Evolutionary conservation across 176 grass and related monocot species (phyloP).

Genomic region (Leersia perrieri): DNA sequence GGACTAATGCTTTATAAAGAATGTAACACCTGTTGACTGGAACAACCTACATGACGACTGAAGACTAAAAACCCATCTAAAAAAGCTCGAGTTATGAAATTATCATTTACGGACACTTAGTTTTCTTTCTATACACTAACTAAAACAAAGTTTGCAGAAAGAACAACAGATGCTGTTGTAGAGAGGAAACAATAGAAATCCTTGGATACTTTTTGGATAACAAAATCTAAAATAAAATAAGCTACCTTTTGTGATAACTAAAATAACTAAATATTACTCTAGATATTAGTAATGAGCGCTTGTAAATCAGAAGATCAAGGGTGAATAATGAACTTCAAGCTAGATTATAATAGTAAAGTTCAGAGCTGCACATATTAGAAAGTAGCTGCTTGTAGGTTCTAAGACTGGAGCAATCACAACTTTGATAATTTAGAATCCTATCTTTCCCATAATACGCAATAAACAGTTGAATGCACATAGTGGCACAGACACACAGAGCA

Average conservation of each 20-base stretch:
- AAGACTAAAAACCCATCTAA: conserved; percentile 5
- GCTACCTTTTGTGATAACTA: no score
- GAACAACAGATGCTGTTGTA: not conserved
- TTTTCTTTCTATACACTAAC: not conserved
- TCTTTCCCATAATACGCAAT: no score
- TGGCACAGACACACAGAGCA: no score
- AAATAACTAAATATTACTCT: not conserved
- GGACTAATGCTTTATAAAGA: not conserved
- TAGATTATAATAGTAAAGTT: no score
- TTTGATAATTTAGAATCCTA: no score
- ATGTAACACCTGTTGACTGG: not conserved
- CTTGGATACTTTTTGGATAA: no score
- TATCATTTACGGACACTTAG: conserved; percentile 4
- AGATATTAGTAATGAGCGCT: not conserved
- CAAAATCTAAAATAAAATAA: no score
- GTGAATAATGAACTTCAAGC: not conserved
- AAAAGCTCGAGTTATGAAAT: not conserved
- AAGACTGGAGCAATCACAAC: no score
- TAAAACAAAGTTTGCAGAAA: not conserved
- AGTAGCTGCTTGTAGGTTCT: not conserved
- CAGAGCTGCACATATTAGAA: not conserved
- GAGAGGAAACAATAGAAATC: not conserved
- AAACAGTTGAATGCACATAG: no score
- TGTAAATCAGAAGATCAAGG: not conserved
- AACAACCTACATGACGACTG: not conserved